phyloP scores from a whole-genome alignment of 768 basidiomycete species.

The Tricholoma flavovirens region DNA sequence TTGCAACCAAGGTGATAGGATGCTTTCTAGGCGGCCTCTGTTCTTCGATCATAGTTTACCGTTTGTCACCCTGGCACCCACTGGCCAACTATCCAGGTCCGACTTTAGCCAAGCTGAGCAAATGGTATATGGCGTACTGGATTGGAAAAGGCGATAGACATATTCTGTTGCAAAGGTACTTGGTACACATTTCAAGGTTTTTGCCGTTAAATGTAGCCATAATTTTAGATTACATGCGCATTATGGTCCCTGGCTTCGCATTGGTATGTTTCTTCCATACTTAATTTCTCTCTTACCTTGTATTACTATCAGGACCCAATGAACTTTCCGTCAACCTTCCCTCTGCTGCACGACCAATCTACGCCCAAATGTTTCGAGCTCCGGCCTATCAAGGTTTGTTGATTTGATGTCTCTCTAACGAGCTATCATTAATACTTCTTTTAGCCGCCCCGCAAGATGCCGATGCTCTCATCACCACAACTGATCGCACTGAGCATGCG shows the following conservation, averaged over 20 bases:
- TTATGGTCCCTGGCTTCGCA: constrained; percentile 2
- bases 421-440: not conserved
- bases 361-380: constrained; percentile 1
- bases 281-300: not conserved
- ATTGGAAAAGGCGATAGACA: constrained; percentile 16
- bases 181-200: not conserved
- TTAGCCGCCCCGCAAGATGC: constrained; percentile 12
- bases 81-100: constrained; percentile 34
- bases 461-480: constrained; percentile 13
- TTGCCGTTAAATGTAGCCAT: not conserved
- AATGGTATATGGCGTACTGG: constrained; percentile 23
- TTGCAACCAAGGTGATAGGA: not conserved
- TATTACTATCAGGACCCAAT: constrained; percentile 3
- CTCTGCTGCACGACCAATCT: constrained; percentile 1
- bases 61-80: constrained; percentile 33
- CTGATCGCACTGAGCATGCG: constrained; percentile 7
- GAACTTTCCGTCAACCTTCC: constrained; percentile 2
- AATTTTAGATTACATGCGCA: not conserved
- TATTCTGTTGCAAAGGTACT: constrained; percentile 9
- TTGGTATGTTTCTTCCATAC: not conserved
- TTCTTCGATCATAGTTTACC: constrained; percentile 26
- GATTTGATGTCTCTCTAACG: not conserved
- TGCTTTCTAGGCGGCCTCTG: not conserved
- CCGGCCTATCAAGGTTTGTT: not conserved
- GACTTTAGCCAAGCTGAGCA: constrained; percentile 22